Conservation (phyloP, 2,329 filamentous ascomycete species). For the Fusarium pseudonygamai region DNA sequence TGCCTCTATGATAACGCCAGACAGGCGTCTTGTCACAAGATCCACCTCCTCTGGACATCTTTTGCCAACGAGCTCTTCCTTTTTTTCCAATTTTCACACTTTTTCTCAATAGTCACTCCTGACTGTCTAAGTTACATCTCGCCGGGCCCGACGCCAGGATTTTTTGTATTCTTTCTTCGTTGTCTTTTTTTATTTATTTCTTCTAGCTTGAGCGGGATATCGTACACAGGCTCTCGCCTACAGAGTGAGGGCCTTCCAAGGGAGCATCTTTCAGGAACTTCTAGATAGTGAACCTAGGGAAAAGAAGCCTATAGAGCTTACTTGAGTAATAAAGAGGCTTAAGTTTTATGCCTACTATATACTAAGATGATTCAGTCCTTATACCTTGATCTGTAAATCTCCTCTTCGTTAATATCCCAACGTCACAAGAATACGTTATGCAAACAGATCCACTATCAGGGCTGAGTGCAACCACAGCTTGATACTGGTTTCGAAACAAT, state of each 20-base stretch:
- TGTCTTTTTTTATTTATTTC: background rate
- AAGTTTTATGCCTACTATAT: background rate
- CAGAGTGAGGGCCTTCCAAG: constrained; percentile 16
- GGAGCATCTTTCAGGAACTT: constrained; percentile 21
- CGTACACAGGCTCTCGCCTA: constrained; percentile 3
- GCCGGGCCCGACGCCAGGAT: constrained; percentile 35
- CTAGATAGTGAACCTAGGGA: background rate
- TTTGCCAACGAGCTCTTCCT: constrained; percentile 13
- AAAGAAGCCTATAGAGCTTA: constrained; percentile 19
- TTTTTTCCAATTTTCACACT: background rate
- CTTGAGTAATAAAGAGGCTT: background rate
- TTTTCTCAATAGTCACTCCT: constrained; percentile 13
- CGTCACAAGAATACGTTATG: background rate
- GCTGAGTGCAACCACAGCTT: constrained; percentile 1
- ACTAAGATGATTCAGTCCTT: background rate
- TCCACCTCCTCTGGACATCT: constrained; percentile 28
- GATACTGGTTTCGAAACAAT: background rate
- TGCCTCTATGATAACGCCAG: constrained; percentile 11
- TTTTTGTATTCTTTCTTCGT: constrained; percentile 20
- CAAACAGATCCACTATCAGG: constrained; percentile 5
- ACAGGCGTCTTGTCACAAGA: constrained; percentile 24
- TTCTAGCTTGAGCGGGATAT: constrained; percentile 1
- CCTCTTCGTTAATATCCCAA: background rate
- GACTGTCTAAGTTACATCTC: constrained; percentile 28
- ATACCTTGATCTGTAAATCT: background rate